Percentiles rank a stretch among this genome's conserved stretches.
phyloP scores from a whole-genome alignment of 75 land plant genomes.

The Sequoiadendron giganteum region DNA sequence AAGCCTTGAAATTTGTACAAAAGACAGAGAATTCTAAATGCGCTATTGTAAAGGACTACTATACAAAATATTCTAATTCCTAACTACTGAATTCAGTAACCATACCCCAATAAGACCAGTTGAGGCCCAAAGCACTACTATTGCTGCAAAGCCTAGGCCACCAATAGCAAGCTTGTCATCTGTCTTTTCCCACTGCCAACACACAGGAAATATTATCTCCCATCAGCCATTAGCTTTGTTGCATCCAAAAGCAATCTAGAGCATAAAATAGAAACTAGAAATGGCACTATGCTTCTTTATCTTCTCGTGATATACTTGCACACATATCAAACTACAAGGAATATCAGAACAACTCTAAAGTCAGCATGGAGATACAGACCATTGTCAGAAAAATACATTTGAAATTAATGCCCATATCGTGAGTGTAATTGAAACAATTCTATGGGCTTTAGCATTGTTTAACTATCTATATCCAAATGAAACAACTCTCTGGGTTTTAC shows the following conservation, averaged over 20 bases:
- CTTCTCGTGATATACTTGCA: background rate
- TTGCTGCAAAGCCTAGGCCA: constrained; percentile 82
- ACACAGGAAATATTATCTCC: background rate
- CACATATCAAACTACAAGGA: background rate
- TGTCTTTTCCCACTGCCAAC: constrained; percentile 73
- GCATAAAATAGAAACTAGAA: background rate
- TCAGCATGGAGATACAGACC: background rate
- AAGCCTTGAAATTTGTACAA: background rate
- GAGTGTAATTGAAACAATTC: background rate
- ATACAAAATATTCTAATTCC: background rate
- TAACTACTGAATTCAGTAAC: background rate
- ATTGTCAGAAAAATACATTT: background rate
- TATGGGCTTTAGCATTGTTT: background rate
- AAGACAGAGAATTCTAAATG: background rate
- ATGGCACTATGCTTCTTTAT: background rate
- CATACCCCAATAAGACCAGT: constrained; percentile 65
- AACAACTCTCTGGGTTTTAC: background rate
- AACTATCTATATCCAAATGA: background rate
- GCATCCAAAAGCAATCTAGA: background rate
- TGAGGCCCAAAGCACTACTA: constrained; percentile 81
- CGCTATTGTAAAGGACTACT: background rate
- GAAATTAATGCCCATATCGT: background rate
- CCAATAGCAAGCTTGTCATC: constrained; percentile 85
- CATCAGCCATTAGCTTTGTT: background rate
- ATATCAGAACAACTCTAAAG: background rate